Evolutionary conservation across 495 filamentous ascomycete genomes (phyloP).

Genomic region (Aspergillus baeticus): DNA sequence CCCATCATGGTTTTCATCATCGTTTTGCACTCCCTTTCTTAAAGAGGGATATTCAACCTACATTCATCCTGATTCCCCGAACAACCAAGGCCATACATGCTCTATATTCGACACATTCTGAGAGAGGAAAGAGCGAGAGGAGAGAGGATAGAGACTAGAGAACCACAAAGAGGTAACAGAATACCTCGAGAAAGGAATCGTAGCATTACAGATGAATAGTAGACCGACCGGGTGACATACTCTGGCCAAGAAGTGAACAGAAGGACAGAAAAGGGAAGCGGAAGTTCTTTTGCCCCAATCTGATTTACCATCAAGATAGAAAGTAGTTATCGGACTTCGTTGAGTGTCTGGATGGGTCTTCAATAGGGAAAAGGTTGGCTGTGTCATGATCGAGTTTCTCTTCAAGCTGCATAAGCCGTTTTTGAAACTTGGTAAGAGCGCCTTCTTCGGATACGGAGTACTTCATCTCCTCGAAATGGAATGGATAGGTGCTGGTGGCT

Average conservation of each 20-base stretch:
- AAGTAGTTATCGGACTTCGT: not conserved
- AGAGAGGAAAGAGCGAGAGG: conserved; percentile 9
- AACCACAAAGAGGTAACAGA: not conserved
- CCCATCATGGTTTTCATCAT: conserved; percentile 5
- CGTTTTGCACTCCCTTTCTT: conserved; percentile 5
- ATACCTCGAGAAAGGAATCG: conserved; percentile 9
- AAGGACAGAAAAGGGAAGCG: not conserved
- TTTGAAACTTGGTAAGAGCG: conserved; percentile 16
- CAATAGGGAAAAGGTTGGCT: not conserved
- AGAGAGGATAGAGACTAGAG: not conserved
- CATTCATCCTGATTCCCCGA: conserved; percentile 14
- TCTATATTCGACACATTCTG: conserved; percentile 22
- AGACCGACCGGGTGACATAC: conserved; percentile 9
- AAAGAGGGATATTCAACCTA: conserved; percentile 18
- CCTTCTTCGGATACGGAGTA: conserved; percentile 1
- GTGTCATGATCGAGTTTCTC: conserved; percentile 2
- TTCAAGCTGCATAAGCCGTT: conserved; percentile 13
- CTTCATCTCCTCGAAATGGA: not conserved
- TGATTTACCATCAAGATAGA: conserved; percentile 4
- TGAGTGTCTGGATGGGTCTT: not conserved
- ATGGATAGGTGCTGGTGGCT: too few species aligned
- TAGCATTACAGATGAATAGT: conserved; percentile 20
- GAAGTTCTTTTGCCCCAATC: conserved; percentile 1
- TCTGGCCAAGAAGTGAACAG: conserved; percentile 10
- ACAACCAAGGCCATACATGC: conserved; percentile 22